Evolutionary conservation across 1,284 basidiomycete species (phyloP), one percentile per base, ranked within the genome.

Genomic region (Apiotrichum laibachii): DNA sequence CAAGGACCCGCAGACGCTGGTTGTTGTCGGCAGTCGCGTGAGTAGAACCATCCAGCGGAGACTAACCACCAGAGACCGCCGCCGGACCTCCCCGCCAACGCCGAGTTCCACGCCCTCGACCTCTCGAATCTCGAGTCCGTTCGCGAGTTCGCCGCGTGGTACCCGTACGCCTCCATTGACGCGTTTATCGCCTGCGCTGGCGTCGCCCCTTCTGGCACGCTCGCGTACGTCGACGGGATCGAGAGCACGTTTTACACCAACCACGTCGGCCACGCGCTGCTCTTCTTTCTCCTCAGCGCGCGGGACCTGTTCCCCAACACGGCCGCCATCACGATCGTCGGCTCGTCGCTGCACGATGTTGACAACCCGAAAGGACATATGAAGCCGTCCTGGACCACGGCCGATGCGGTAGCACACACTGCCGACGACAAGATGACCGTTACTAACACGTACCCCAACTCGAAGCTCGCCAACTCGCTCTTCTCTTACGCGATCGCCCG

Each of bases 171-270:
- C 10, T 48, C 51, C 15, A 37, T 57, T 10, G 34, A 39, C 10
- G 45, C 55, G 0, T n/a, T 61, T 15, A 42, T 56, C 22, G 22
- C 16, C 42, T 46, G 44, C 31, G 59, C 59, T 1, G 59, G 59
- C 13, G 13, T 61, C 19, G 22, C 21, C 18, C n/a, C 15, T 2
- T 46, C 1, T 7, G 12, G 15, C 11, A 18, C n/a, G 5, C 16
- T 10, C 2, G 19, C 22, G 19, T 43, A 37, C 18, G 35, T 31
- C 19, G 48, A 45, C 50, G 60, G 53, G 22, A 26, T 61, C 44
- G 65, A 68, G 39, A 19, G 39, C 22, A 65, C 60, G 40, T 67
- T 70, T 55, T 66, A 66, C 2, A 53, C 60, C 21, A 65, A 66
- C 54, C 65, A 67, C 44, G 40, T 65, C n/a, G 63, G 64, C 19